phyloP scores from a whole-genome alignment of 1,139 yeast genomes.

The Taiozyma sp. region DNA sequence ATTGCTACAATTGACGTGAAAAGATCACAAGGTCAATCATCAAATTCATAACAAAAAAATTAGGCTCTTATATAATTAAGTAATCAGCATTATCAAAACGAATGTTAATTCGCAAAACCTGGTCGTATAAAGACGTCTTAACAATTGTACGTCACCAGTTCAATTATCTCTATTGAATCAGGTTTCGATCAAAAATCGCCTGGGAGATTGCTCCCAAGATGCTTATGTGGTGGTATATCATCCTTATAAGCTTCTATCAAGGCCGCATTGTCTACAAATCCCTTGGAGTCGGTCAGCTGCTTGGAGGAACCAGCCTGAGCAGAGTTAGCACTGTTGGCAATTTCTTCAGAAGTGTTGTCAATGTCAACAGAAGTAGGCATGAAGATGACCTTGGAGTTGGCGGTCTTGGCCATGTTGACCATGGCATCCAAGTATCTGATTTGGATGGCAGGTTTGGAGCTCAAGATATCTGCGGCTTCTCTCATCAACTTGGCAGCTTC shows the following conservation, averaged over 20 bases:
- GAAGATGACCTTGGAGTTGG: constrained; percentile 65
- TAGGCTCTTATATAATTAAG: neutral
- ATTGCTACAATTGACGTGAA: constrained; percentile 30
- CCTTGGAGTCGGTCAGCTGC: neutral
- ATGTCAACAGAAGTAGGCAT: constrained; percentile 53
- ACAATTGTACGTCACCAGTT: neutral
- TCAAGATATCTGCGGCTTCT: constrained; percentile 73
- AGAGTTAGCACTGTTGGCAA: neutral
- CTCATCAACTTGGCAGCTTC: constrained; percentile 76
- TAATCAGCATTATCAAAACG: neutral
- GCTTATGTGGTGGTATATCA: neutral
- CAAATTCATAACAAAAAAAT: neutral
- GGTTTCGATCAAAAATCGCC: neutral
- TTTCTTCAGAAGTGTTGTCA: constrained; percentile 21
- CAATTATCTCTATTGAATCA: neutral
- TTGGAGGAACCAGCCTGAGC: neutral
- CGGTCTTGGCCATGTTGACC: constrained; percentile 64
- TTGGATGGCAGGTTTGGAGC: constrained; percentile 77
- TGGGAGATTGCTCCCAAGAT: neutral
- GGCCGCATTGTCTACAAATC: neutral
- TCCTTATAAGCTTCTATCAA: constrained; percentile 1
- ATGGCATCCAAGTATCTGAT: constrained; percentile 78
- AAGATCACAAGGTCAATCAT: neutral
- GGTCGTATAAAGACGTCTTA: neutral
- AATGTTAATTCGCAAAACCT: neutral